Base-by-base conservation (phyloP, 345 rosid species). In the Ailanthus altissimus region DNA sequence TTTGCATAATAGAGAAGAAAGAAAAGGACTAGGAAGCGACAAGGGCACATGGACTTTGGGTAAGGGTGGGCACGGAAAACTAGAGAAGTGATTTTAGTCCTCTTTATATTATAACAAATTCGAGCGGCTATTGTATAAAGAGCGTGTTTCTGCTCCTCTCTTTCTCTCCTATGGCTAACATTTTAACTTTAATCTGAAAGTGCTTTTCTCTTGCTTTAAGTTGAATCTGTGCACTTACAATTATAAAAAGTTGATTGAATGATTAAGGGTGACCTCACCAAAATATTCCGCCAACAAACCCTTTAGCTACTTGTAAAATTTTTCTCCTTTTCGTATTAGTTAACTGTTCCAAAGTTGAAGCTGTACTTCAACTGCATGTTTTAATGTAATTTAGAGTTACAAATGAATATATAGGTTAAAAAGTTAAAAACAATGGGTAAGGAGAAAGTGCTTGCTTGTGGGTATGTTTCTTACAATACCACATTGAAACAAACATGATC, bases 1-100 rank as follows among this genome's bases (percentile, higher is more conserved):
- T 6, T 20, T 56, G 20, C 8, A 23, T n/a, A 0, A 10, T 3
- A 59, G 2, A 15, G 28, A 26, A 28, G 56, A 11, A 60, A 49
- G 20, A 36, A 4, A 9, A 73, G 38, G 21, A 56, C 5, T 53
- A 49, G 20, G 6, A 9, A 75, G 38, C 46, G 90, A 76, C 86
- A 81, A 70, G 23, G 70, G 78, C 87, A 82, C 86, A 82, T 84
- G 87, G 86, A 78, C 43, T 76, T 50, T 77, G 38, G 53, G 57
- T 53, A 53, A 60, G 81, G 72, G 74, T 68, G 75, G 86, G 90
- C 86, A 75, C 90, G 57, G 87, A 86, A 84, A 76, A 78, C 83
- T 45, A 84, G 58, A 82, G 21, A 71, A 46, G 42, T 51, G 21
- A 79, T 59, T 79, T 38, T n/a, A 38, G 32, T 6, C 56, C 28